A percentile compares a stretch with the other conserved stretches of the same genome.
Evolutionary conservation across 2,329 filamentous ascomycete species (phyloP).

Genomic region (Thermomyces lanuginosus): DNA sequence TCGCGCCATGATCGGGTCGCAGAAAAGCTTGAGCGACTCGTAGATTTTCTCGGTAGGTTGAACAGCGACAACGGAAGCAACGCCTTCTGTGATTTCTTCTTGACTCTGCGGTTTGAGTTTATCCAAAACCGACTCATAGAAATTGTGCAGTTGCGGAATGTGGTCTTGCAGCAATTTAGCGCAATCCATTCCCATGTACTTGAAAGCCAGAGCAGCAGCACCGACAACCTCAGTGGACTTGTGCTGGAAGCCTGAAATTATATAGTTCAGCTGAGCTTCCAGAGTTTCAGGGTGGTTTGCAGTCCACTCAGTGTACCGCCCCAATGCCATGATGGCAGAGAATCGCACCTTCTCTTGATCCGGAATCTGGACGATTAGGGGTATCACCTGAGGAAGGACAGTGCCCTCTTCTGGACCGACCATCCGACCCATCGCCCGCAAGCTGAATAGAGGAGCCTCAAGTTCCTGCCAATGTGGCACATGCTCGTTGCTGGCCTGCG

Average conservation of each 20-base stretch:
- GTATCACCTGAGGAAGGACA: slow-evolving; percentile 81
- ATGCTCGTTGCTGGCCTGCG: slow-evolving; percentile 52
- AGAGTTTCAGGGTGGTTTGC: slow-evolving; percentile 83
- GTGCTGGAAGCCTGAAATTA: slow-evolving; percentile 81
- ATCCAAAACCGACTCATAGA: slow-evolving; percentile 81
- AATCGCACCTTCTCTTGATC: slow-evolving; percentile 97
- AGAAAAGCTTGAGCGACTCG: slow-evolving; percentile 75
- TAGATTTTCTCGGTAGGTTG: slow-evolving; percentile 70
- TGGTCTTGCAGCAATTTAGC: slow-evolving; percentile 69
- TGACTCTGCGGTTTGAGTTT: slow-evolving; percentile 72
- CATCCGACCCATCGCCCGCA: slow-evolving; percentile 94
- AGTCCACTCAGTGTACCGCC: slow-evolving; percentile 96
- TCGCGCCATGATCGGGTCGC: slow-evolving; percentile 72
- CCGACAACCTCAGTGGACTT: slow-evolving; percentile 79
- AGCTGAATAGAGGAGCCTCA: slow-evolving; percentile 84
- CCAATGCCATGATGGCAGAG: slow-evolving; percentile 93
- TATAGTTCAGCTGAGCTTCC: slow-evolving; percentile 85
- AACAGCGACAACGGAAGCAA: slow-evolving; percentile 76
- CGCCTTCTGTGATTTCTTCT: slow-evolving; percentile 91
- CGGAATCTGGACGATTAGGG: slow-evolving; percentile 82
- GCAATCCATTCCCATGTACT: slow-evolving; percentile 94
- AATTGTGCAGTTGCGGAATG: slow-evolving; percentile 71
- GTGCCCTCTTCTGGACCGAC: slow-evolving; percentile 75
- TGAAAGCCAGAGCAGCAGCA: slow-evolving; percentile 83
- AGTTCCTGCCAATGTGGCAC: slow-evolving; percentile 95